Conservation (phyloP, 2,329 filamentous ascomycete genomes). For the Ophiocordyceps camponoti-saundersi region DNA sequence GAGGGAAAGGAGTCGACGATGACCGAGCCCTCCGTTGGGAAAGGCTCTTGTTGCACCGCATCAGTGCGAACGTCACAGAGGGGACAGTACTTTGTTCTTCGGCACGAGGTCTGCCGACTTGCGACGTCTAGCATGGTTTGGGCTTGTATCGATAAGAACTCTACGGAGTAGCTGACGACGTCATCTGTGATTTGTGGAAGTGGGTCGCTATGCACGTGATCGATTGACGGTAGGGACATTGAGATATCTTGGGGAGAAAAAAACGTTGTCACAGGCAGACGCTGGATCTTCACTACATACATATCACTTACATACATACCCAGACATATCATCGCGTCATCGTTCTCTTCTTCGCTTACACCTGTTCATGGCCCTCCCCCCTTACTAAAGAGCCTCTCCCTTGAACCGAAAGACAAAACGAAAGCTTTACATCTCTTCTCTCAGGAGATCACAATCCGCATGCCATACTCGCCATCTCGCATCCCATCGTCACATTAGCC, state of each 20-base stretch:
- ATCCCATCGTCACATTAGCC: conserved; percentile 3
- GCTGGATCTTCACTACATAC: too few relatives aligned
- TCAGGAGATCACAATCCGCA: background rate
- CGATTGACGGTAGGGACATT: too few relatives aligned
- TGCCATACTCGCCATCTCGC: background rate
- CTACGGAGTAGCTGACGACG: background rate
- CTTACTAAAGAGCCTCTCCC: too few relatives aligned
- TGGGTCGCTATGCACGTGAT: background rate
- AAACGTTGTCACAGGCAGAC: too few relatives aligned
- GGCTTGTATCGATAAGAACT: background rate
- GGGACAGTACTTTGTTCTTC: background rate
- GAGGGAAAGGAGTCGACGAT: background rate
- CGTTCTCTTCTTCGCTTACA: too few relatives aligned
- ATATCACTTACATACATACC: too few relatives aligned
- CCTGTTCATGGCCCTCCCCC: too few relatives aligned
- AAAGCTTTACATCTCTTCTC: background rate
- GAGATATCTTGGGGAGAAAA: too few relatives aligned
- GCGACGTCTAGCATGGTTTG: background rate
- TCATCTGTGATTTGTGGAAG: background rate
- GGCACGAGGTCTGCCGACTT: background rate
- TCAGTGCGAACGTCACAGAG: background rate
- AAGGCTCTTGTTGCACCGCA: background rate
- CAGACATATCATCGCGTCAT: too few relatives aligned
- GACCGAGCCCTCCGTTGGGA: background rate
- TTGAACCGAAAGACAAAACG: too few relatives aligned